phyloP scores from a whole-genome alignment of 331 rosid genomes.

The Rhamnella rubrinervis region DNA sequence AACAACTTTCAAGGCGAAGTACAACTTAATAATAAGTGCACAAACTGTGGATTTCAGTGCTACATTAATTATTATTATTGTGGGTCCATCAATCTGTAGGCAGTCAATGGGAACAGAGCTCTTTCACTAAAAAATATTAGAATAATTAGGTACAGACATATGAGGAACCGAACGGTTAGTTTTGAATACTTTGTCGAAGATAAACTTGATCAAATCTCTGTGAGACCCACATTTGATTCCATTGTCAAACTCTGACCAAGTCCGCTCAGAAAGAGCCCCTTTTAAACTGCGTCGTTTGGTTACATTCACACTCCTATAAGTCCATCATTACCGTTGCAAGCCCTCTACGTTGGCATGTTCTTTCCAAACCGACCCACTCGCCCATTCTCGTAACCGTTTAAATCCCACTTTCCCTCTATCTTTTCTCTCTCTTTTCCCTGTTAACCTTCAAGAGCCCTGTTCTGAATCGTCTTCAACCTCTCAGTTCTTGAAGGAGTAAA shows the following conservation, averaged over 20 bases:
- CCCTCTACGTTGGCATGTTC: neutral
- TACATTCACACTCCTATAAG: neutral
- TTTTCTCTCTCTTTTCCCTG: neutral
- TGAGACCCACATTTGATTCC: neutral
- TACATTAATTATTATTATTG: neutral
- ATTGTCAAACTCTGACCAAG: constrained; percentile 6
- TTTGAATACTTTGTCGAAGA: constrained; percentile 3
- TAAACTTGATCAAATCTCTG: neutral
- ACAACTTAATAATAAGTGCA: neutral
- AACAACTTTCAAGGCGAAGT: neutral
- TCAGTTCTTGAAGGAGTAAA: neutral
- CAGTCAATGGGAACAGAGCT: neutral
- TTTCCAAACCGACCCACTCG: constrained; percentile 23
- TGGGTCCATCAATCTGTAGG: neutral
- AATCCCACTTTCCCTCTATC: constrained; percentile 23
- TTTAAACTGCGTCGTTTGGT: constrained; percentile 14
- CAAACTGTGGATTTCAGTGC: constrained; percentile 22
- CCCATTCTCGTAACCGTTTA: constrained; percentile 36
- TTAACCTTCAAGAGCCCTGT: constrained; percentile 13
- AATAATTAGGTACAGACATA: constrained; percentile 6
- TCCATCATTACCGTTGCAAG: constrained; percentile 25
- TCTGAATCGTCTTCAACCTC: constrained; percentile 11
- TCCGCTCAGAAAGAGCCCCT: too few species aligned
- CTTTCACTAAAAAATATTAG: neutral
- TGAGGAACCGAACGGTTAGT: constrained; percentile 14